Evolutionary conservation across 352 stramenopile species (phyloP).

Genomic region (Plasmopara halstedii): DNA sequence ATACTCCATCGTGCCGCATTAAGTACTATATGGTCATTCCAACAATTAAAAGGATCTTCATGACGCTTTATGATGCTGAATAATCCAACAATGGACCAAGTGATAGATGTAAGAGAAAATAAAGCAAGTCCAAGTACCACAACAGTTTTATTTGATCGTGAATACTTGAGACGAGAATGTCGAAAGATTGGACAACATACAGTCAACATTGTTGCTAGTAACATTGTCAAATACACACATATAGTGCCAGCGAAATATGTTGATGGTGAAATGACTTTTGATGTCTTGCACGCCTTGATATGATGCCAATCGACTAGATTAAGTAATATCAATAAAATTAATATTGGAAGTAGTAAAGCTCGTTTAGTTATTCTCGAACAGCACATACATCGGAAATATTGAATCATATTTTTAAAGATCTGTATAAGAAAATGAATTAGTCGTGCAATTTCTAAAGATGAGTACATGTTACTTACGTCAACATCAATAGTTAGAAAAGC

Average conservation of each 20-base stretch:
- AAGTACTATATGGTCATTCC: conserved; percentile 5
- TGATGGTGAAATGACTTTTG: conserved; percentile 3
- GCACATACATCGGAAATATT: conserved; percentile 49
- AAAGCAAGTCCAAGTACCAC: conserved; percentile 12
- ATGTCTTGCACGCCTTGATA: not conserved
- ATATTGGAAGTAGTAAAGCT: conserved; percentile 21
- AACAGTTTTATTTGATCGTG: conserved; percentile 1
- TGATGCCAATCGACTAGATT: conserved; percentile 27
- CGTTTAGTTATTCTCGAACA: conserved; percentile 36
- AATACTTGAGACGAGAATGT: not conserved
- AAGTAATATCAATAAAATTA: conserved; percentile 11
- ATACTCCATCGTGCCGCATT: conserved; percentile 15
- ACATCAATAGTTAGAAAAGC: conserved; percentile 9
- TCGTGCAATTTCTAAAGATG: not conserved
- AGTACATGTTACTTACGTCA: conserved; percentile 18
- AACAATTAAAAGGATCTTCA: conserved; percentile 1
- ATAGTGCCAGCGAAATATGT: conserved; percentile 24
- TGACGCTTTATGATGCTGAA: conserved; percentile 2
- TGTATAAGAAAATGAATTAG: not conserved
- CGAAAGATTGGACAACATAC: conserved; percentile 6
- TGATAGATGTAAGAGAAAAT: conserved; percentile 15
- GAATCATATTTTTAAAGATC: conserved; percentile 12
- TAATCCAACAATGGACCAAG: conserved; percentile 19
- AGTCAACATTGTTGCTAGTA: conserved; percentile 6
- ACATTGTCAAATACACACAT: conserved; percentile 18